Evolutionary conservation across 768 basidiomycete species (phyloP).

Genomic region (Amanita thiersii): DNA sequence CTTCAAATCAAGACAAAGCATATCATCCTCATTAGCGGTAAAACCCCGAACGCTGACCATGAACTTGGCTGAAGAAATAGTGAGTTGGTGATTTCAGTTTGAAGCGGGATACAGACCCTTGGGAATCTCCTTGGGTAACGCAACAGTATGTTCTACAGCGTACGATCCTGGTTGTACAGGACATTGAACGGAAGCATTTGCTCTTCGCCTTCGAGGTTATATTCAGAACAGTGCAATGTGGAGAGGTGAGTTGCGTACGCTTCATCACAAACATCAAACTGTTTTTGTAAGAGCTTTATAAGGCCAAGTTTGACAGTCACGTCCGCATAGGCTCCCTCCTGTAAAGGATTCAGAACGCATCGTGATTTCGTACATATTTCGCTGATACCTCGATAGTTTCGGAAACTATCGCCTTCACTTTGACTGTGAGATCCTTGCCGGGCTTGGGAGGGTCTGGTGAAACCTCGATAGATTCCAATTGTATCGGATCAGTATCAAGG

Average conservation of each 20-base stretch:
- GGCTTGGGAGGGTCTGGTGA: slow-evolving; percentile 86
- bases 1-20: slow-evolving; percentile 74
- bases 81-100: slow-evolving; percentile 5
- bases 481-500: slow-evolving; percentile 32
- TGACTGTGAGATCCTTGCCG: slow-evolving; percentile 84
- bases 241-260: slow-evolving; percentile 52
- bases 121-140: slow-evolving; percentile 89
- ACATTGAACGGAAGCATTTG: slow-evolving; percentile 73
- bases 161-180: slow-evolving; percentile 72
- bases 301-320: slow-evolving; percentile 91
- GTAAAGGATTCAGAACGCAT: slow-evolving; percentile 4
- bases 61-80: slow-evolving; percentile 69
- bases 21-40: slow-evolving; percentile 61
- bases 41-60: slow-evolving; percentile 58
- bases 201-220: slow-evolving; percentile 45
- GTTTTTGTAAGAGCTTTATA: slow-evolving; percentile 78
- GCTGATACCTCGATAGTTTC: slow-evolving; percentile 58
- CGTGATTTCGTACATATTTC: not conserved
- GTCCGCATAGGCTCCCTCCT: slow-evolving; percentile 91
- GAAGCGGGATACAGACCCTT: slow-evolving; percentile 32
- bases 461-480: slow-evolving; percentile 64
- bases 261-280: slow-evolving; percentile 87
- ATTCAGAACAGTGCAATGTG: slow-evolving; percentile 2
- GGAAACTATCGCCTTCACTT: slow-evolving; percentile 52
- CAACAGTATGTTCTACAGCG: slow-evolving; percentile 73